phyloP scores from a whole-genome alignment of 768 basidiomycete genomes.

The Suillus sp. region DNA sequence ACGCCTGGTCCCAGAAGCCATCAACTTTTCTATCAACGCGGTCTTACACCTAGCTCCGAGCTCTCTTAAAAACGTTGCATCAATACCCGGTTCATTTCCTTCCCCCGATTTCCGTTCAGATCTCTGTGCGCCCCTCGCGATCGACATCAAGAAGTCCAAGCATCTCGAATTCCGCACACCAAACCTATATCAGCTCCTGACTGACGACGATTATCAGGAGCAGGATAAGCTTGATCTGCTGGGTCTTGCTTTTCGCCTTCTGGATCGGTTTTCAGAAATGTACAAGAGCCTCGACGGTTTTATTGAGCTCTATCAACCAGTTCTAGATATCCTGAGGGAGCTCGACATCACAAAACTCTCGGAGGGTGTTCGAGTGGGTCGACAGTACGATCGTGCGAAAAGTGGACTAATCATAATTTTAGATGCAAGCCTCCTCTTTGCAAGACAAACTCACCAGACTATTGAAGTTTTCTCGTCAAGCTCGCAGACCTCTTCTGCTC shows the following conservation, averaged over 20 bases:
- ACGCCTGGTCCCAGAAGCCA: constrained; percentile 84
- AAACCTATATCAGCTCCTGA: constrained; percentile 49
- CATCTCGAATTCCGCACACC: constrained; percentile 45
- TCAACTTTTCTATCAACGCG: constrained; percentile 77
- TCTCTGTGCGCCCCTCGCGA: constrained; percentile 41
- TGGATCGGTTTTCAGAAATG: constrained; percentile 70
- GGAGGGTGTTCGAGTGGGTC: constrained; percentile 56
- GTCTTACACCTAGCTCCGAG: constrained; percentile 77
- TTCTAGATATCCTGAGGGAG: constrained; percentile 56
- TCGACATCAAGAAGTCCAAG: constrained; percentile 43
- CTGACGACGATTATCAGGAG: constrained; percentile 33
- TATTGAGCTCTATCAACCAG: constrained; percentile 80
- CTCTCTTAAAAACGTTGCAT: constrained; percentile 41
- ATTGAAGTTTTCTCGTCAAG: constrained; percentile 70
- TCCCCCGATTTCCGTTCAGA: constrained; percentile 67
- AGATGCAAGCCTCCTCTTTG: constrained; percentile 47
- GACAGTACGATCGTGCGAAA: neutral
- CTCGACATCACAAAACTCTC: constrained; percentile 51
- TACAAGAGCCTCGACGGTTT: constrained; percentile 83
- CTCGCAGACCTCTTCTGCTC: constrained; percentile 76
- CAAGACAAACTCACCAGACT: constrained; percentile 58
- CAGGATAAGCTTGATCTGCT: constrained; percentile 78
- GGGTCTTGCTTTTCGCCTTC: constrained; percentile 58
- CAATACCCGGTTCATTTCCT: constrained; percentile 72
- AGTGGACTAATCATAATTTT: constrained; percentile 15